Base-by-base conservation (phyloP, 1,284 basidiomycete species). In the Trametes sp. region DNA sequence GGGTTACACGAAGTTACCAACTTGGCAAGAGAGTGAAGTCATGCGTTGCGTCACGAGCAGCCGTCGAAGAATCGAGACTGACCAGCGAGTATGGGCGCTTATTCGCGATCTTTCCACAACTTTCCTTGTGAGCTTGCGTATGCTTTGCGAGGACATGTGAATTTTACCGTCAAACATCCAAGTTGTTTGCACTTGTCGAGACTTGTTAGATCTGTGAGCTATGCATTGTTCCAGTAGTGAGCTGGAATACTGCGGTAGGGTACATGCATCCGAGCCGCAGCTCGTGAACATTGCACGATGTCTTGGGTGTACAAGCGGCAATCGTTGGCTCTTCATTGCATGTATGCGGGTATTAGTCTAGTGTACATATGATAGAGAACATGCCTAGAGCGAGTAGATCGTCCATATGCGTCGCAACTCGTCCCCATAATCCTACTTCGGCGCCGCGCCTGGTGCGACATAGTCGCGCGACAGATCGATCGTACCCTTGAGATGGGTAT, bases 381-480 rank as follows among this genome's bases (percentile, higher is more conserved):
- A 61, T 65, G 66, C 54, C 56, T 60, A 54, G 33, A 1, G 50
- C 13, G 28, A 3, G 36, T 52, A 51, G 42, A 53, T 54, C 38
- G 54, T 61, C 44, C 57, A 57, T 57, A n/a, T 5, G 24, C 28
- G 35, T 21, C 31, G 38, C 38, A 38, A 53, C 38, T 41, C 38
- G 14, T 28, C 24, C 5, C 6, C 8, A 13, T 24, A n/a, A 28
- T 2, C 49, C 64, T 69, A 83, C 73, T 87, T 85, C 53, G 53
- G 45, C 16, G 55, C 31, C 11, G 61, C 54, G 1, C 79, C 76
- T 48, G 83, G 81, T 35, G 81, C 78, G 59, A 84, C 81, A 70
- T 85, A 88, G 71, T 90, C 93, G 67, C 85, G 86, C 56, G 90
- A 90, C 54, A 96, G 76, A 77, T 96, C 94, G 78, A 96, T 90